These are phyloP conservation scores for Artemisia princeps DNA, from an alignment of 140 eudicot species.

Conservation along the genomic window DNA sequence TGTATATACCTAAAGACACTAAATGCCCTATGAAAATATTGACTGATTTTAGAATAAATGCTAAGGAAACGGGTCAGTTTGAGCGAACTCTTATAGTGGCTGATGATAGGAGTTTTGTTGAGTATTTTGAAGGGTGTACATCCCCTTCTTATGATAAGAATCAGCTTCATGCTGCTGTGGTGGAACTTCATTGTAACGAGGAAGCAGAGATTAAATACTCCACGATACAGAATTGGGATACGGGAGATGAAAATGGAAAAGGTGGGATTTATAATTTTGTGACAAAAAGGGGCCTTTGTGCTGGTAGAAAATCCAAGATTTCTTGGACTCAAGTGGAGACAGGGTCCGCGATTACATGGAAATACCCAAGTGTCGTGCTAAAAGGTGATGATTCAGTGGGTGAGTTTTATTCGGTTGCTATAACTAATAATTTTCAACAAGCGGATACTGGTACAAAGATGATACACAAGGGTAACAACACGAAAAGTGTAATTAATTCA, in stretches of 20 bases:
- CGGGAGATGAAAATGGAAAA: constrained; percentile 80
- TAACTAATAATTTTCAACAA: constrained; percentile 76
- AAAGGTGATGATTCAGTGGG: constrained; percentile 88
- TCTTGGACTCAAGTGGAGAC: constrained; percentile 98
- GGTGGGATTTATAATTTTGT: constrained; percentile 86
- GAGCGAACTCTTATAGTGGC: constrained; percentile 86
- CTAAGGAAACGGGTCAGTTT: constrained; percentile 89
- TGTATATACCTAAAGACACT: constrained; percentile 69
- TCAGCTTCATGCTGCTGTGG: constrained; percentile 95
- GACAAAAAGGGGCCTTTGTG: constrained; percentile 82
- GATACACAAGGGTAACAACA: constrained; percentile 91
- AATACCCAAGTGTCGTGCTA: constrained; percentile 80
- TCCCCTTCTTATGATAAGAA: constrained; percentile 87
- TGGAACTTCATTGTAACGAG: constrained; percentile 66
- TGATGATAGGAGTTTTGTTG: constrained; percentile 80
- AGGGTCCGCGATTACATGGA: constrained; percentile 93
- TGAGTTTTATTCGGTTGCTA: constrained; percentile 83
- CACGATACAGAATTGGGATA: constrained; percentile 91
- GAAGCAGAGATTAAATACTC: constrained; percentile 90
- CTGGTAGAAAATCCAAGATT: constrained; percentile 70
- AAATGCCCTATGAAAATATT: constrained; percentile 91
- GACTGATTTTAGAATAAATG: constrained; percentile 82
- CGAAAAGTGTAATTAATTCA: constrained; percentile 73
- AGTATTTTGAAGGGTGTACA: constrained; percentile 89
- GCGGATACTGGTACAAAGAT: constrained; percentile 92